These are phyloP conservation scores for Fimicolochytrium jonesii DNA, from an alignment of 192 early-diverging fungal species.

Conservation along the genomic window DNA sequence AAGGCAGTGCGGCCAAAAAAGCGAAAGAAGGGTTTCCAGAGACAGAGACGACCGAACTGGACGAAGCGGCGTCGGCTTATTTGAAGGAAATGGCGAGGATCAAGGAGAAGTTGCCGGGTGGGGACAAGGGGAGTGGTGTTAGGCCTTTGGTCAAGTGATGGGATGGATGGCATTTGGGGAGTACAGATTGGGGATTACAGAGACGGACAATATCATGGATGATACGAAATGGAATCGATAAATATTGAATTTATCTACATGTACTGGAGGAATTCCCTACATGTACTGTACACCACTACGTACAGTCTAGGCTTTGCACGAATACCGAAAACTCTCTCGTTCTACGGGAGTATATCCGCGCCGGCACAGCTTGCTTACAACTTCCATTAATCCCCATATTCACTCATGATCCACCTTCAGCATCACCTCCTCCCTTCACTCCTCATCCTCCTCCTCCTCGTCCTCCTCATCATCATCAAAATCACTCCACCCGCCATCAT, in stretches of 20 bases:
- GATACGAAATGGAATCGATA: no score
- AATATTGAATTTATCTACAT: no score
- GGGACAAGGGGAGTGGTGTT: conserved; percentile 17
- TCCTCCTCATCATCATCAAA: conserved; percentile 47
- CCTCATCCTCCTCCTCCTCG: conserved; percentile 54
- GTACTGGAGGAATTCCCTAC: no score
- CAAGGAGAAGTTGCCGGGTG: conserved; percentile 35
- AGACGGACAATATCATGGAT: no score
- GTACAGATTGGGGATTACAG: no score
- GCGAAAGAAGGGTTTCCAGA: not conserved
- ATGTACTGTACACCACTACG: no score
- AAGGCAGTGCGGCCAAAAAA: not conserved
- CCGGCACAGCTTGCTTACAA: no score
- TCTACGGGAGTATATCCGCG: no score
- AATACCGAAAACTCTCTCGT: no score
- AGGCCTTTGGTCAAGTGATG: conserved; percentile 15
- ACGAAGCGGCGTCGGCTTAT: conserved; percentile 14
- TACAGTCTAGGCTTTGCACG: no score
- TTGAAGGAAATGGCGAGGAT: conserved; percentile 30
- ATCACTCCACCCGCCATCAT: conserved; percentile 45
- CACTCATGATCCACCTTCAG: not conserved
- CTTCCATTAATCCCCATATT: no score
- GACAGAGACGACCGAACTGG: not conserved
- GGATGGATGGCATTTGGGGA: no score
- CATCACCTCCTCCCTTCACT: not conserved